Evolutionary conservation across 192 early-diverging fungal species (phyloP).

Genomic region (Podila epigama): DNA sequence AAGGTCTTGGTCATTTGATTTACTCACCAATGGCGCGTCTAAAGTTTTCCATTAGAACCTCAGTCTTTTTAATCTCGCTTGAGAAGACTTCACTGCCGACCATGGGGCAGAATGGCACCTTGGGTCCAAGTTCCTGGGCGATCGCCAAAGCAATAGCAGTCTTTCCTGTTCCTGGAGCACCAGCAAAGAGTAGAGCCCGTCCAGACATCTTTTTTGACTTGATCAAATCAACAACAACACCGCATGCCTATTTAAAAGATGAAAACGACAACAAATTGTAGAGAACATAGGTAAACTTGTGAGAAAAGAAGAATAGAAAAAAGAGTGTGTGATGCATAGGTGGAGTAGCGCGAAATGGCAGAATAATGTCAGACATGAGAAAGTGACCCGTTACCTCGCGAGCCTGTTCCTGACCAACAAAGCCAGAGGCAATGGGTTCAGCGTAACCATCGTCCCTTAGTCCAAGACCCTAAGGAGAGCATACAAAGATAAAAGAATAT

Average conservation of each 20-base stretch:
- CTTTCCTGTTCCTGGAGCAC: conserved; percentile 97
- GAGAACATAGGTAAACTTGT: no score
- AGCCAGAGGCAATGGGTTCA: conserved; percentile 87
- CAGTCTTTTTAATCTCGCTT: conserved; percentile 98
- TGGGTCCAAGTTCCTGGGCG: conserved; percentile 95
- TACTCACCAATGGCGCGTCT: conserved; percentile 86
- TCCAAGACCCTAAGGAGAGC: conserved; percentile 67
- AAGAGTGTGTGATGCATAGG: conserved; percentile 8
- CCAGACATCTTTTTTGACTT: conserved; percentile 98
- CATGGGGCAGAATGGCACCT: conserved; percentile 99
- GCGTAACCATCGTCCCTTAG: conserved; percentile 87
- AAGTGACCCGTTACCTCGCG: conserved; percentile 94
- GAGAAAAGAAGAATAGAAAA: no score
- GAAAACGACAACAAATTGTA: no score
- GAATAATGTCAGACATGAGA: no score
- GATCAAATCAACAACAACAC: conserved; percentile 94
- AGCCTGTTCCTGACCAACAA: conserved; percentile 97
- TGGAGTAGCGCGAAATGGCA: no score
- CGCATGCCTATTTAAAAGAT: conserved; percentile 86
- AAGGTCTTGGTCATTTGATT: neutral
- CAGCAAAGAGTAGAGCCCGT: conserved; percentile 91
- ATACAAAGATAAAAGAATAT: neutral
- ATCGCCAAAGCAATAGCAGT: conserved; percentile 97
- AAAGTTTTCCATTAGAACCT: conserved; percentile 99
- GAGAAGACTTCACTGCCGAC: conserved; percentile 98